Evolutionary conservation across 257 asterid genomes (phyloP).

Genomic region (Nicotiana attenuata): DNA sequence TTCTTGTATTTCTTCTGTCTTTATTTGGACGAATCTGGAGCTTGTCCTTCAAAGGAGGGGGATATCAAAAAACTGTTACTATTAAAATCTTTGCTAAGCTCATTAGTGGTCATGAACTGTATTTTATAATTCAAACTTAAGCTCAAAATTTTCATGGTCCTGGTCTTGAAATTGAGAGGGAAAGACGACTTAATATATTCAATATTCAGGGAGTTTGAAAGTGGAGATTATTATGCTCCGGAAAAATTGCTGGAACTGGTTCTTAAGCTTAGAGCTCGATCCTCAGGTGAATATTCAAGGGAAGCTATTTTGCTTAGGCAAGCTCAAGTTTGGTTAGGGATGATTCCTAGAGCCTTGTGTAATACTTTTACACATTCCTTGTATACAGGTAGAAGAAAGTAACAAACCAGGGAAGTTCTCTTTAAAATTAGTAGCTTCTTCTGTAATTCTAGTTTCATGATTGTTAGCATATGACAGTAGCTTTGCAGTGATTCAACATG

Average conservation of each 20-base stretch:
- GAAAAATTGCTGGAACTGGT: not conserved
- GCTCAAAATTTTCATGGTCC: not conserved
- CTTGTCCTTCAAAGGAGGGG: not conserved
- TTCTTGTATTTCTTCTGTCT: not conserved
- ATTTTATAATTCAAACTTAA: not conserved
- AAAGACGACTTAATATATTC: not conserved
- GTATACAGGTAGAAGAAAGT: not conserved
- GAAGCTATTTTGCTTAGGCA: not conserved
- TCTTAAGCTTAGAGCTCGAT: not conserved
- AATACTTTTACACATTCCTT: not conserved
- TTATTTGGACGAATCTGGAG: not conserved
- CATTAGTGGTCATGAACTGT: slow-evolving; percentile 1
- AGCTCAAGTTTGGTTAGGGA: not conserved
- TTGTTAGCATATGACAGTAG: not conserved
- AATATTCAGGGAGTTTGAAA: not conserved
- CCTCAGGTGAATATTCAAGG: not conserved
- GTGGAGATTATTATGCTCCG: not conserved
- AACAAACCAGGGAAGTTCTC: not conserved
- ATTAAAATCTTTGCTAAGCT: not conserved
- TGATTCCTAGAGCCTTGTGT: not conserved
- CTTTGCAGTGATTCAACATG: not conserved
- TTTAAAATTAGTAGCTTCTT: not conserved
- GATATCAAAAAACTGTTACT: not conserved
- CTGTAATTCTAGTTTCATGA: not conserved
- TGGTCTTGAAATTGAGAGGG: not conserved